These are phyloP conservation scores for Kalanchoe fedtschenkoi DNA, from an alignment of 164 flowering plant species.

Conservation along the genomic window DNA sequence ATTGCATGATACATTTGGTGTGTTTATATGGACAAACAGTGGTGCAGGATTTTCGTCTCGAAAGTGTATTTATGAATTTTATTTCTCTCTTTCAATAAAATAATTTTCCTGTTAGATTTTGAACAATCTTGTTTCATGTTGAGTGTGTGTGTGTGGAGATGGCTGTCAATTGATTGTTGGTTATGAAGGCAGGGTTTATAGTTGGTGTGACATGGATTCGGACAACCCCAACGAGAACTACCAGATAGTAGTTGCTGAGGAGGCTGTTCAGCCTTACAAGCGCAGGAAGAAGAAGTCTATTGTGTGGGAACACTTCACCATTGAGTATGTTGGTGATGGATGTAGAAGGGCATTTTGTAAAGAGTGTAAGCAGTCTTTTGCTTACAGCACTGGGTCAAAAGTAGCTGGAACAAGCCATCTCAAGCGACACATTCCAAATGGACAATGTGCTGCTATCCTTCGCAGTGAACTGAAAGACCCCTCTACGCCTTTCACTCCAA, in stretches of 20 bases:
- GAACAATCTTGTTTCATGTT: too few species aligned
- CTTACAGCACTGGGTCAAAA: conserved; percentile 85
- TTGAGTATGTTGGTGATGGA: conserved; percentile 56
- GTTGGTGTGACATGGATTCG: background rate
- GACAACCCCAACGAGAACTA: conserved; percentile 12
- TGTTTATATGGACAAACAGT: too few species aligned
- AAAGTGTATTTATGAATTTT: too few species aligned
- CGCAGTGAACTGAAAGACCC: conserved; percentile 42
- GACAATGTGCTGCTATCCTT: conserved; percentile 53
- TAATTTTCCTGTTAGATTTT: too few species aligned
- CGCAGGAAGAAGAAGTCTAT: conserved; percentile 85
- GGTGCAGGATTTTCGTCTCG: too few species aligned
- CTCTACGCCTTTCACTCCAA: conserved; percentile 32
- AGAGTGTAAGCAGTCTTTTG: conserved; percentile 84
- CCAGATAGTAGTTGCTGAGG: conserved; percentile 19
- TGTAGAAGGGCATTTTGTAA: conserved; percentile 77
- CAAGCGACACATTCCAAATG: conserved; percentile 79
- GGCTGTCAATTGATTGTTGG: background rate
- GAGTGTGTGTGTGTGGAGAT: too few species aligned
- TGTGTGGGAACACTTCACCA: conserved; percentile 94
- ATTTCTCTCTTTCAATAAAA: too few species aligned
- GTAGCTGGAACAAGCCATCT: conserved; percentile 96
- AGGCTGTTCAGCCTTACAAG: conserved; percentile 35
- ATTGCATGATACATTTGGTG: too few species aligned
- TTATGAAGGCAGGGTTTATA: background rate